Percentiles rank a stretch among this genome's conserved stretches.
These are phyloP conservation scores for Ogataea trehaloabstinens DNA, from an alignment of 805 yeast species.

Conservation along the genomic window DNA sequence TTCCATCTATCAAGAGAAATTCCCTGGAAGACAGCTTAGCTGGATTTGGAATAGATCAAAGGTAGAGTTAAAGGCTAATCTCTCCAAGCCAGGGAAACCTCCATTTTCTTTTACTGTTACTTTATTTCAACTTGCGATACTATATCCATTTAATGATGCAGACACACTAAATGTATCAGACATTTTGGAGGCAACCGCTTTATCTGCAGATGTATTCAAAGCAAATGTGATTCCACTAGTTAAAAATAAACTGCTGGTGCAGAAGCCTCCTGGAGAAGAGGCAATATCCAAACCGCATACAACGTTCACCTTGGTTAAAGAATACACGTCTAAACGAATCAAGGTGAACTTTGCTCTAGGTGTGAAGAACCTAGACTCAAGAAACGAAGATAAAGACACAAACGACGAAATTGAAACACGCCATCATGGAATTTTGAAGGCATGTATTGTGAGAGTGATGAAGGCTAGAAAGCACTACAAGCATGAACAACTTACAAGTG, in stretches of 20 bases:
- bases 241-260: slow-evolving; percentile 71
- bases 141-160: slow-evolving; percentile 77
- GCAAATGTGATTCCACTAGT: slow-evolving; percentile 78
- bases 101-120: slow-evolving; percentile 82
- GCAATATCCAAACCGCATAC: slow-evolving; percentile 52
- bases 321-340: slow-evolving; percentile 80
- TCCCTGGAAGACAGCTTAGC: slow-evolving; percentile 82
- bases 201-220: slow-evolving; percentile 62
- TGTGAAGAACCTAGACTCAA: slow-evolving; percentile 48
- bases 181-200: slow-evolving; percentile 64
- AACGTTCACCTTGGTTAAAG: slow-evolving; percentile 65
- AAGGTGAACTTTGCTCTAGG: slow-evolving; percentile 66
- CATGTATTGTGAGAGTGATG: slow-evolving; percentile 95
- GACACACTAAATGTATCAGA: slow-evolving; percentile 58
- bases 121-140: slow-evolving; percentile 80
- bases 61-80: slow-evolving; percentile 85
- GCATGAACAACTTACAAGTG: slow-evolving; percentile 80
- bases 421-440: slow-evolving; percentile 67
- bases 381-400: slow-evolving; percentile 75
- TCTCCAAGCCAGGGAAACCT: slow-evolving; percentile 76
- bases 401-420: slow-evolving; percentile 72
- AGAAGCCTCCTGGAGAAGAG: slow-evolving; percentile 62
- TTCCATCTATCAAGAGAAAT: slow-evolving; percentile 67
- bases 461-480: slow-evolving; percentile 80
- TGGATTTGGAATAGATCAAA: slow-evolving; percentile 97